Evolutionary conservation across 768 basidiomycete species (phyloP), one percentile per base, ranked within the genome.

Genomic region (Pulveroboletus sp.): DNA sequence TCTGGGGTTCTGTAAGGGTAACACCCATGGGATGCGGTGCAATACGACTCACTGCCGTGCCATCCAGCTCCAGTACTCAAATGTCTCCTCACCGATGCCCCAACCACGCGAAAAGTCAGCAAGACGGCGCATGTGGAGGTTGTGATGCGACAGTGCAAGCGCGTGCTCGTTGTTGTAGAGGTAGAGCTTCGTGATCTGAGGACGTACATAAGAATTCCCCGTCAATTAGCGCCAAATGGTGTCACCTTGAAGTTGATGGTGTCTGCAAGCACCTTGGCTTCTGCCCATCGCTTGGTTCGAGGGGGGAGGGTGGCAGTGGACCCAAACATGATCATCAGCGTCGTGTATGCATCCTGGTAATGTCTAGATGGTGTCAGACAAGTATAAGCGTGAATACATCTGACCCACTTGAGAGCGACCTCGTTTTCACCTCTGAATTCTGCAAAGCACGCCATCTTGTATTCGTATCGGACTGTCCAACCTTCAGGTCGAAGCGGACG

Each of bases 31-130:
- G 9, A 52, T 1, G 15, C 8, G 26, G 8, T 18, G 5, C 15
- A 15, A 32, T 3, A 33, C 9, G 15, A 76, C 86, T 49, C 60
- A 93, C 90, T 96, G 93, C 63, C 93, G 75, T 8, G 91, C 88
- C 48, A 93, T 76, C 95, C 94, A 99, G 57, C 89, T 89, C 95
- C 95, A 97, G 63, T 86, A 97, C 65, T 98, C 96, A 57, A 90
- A 97, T 0, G 91, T 96, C 61, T 93, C 90, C 59, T 94, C 92
- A 14, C 93, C 94, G 48, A 97, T 97, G 8, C 91, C 90, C 95
- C 96, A 97, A 1, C 86, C 85, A 17, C 87, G 73, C 6, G 89
- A 88, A 57, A 99, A 82, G 59, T 93, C 90, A 6, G 85, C 79
- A 57, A 96, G 95, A 53, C 82, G 82, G 31, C 84, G 81, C 52